Evolutionary conservation across 305 asterid genomes (phyloP).

Genomic region (Galium porrigens): DNA sequence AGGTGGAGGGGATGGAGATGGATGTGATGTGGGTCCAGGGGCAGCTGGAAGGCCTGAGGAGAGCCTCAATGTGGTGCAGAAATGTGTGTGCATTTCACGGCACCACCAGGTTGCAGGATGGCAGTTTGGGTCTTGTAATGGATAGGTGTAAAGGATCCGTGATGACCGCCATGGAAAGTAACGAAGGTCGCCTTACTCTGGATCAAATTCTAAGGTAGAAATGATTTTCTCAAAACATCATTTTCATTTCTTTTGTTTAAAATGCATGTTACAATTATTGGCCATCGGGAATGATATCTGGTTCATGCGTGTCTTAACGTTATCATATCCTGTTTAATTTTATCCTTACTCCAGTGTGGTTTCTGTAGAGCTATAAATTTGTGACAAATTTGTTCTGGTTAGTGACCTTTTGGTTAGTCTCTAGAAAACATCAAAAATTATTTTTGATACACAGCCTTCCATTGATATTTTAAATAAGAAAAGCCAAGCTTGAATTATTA

Average conservation of each 20-base stretch:
- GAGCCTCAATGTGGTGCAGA: conserved; percentile 88
- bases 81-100: conserved; percentile 94
- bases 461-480: neutral
- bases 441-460: neutral
- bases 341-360: neutral
- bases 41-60: conserved; percentile 68
- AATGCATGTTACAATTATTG: neutral
- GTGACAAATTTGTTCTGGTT: neutral
- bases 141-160: conserved; percentile 89
- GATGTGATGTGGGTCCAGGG: conserved; percentile 86
- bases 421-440: neutral
- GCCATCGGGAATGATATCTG: neutral
- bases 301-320: neutral
- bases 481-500: neutral
- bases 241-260: neutral
- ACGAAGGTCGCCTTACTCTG: conserved; percentile 84
- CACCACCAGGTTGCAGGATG: conserved; percentile 40
- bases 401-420: neutral
- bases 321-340: neutral
- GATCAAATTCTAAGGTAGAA: conserved; percentile 86
- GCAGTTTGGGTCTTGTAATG: conserved; percentile 67
- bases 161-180: conserved; percentile 72
- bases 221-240: neutral
- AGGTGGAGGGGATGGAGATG: conserved; percentile 49
- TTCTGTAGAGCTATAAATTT: conserved; percentile 3